Conservation (phyloP, 2,329 filamentous ascomycete genomes). For the Trichoderma cornu-damae region DNA sequence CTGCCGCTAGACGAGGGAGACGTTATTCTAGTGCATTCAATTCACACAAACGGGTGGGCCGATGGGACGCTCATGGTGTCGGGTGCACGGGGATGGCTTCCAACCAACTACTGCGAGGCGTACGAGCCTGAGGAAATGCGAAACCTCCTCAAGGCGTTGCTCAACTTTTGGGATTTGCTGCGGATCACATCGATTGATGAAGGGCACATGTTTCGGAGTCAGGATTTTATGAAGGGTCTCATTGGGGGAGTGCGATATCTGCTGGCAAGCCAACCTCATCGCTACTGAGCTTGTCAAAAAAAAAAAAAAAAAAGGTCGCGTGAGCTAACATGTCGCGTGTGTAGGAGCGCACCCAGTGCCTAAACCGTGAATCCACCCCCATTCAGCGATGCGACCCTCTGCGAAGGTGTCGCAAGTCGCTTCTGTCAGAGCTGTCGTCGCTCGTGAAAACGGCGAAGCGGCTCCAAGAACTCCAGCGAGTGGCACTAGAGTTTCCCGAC, state of each 20-base stretch:
- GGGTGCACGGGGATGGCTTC: conserved; percentile 87
- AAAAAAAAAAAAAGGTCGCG: too few relatives aligned
- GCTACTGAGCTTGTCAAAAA: background rate
- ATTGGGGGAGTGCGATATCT: conserved; percentile 90
- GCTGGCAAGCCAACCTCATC: conserved; percentile 55
- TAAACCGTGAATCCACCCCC: conserved; percentile 72
- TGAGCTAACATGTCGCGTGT: conserved; percentile 17
- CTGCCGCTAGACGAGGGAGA: conserved; percentile 85
- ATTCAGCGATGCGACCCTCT: conserved; percentile 72
- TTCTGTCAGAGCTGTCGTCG: conserved; percentile 83
- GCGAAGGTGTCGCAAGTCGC: conserved; percentile 74
- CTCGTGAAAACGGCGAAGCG: conserved; percentile 85
- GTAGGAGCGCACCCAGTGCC: conserved; percentile 80
- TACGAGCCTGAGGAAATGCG: conserved; percentile 87
- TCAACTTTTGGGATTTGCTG: conserved; percentile 89
- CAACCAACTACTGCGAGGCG: conserved; percentile 95
- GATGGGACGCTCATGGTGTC: conserved; percentile 86
- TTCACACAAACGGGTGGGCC: conserved; percentile 97
- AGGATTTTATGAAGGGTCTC: conserved; percentile 90
- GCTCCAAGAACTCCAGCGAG: conserved; percentile 67
- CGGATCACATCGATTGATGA: conserved; percentile 72
- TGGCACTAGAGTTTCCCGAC: conserved; percentile 43
- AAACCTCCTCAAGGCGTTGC: conserved; percentile 75
- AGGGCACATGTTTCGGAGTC: conserved; percentile 74
- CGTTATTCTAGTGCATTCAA: conserved; percentile 87